Percentiles rank a stretch among this genome's conserved stretches.
These are phyloP conservation scores for Apophysomyces variabilis DNA, from an alignment of 371 early-diverging fungal genomes.

Conservation along the genomic window DNA sequence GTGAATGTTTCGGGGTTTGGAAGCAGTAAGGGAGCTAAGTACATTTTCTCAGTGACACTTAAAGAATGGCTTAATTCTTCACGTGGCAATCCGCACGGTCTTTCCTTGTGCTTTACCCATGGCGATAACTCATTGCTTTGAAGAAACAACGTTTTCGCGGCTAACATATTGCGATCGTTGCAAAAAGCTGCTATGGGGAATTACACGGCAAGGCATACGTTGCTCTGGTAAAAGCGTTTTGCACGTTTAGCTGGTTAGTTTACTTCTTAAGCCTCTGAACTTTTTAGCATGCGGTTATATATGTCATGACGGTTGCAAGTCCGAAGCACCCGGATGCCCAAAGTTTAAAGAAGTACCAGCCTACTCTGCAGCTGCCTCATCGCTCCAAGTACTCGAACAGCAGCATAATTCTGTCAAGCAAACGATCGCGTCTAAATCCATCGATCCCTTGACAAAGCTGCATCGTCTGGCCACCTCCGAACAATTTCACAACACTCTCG, in stretches of 20 bases:
- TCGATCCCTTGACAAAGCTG: conserved; percentile 1
- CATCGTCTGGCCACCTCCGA: conserved; percentile 25
- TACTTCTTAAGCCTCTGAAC: not conserved
- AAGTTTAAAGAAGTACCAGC: conserved; percentile 9
- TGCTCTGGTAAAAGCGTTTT: conserved; percentile 4
- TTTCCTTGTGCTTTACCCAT: not conserved
- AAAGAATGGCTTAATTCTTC: not conserved
- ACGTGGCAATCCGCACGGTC: conserved; percentile 2
- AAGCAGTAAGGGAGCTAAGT: too few relatives aligned
- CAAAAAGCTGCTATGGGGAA: conserved; percentile 28
- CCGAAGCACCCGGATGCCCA: conserved; percentile 9
- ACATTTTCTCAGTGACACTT: too few relatives aligned
- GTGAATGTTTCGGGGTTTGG: too few relatives aligned
- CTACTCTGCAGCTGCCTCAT: conserved; percentile 31
- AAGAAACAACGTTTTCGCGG: conserved; percentile 21
- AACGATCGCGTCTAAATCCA: conserved; percentile 7
- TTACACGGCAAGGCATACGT: conserved; percentile 17
- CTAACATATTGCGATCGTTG: conserved; percentile 30
- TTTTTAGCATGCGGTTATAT: conserved; percentile 19
- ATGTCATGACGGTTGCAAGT: conserved; percentile 19
- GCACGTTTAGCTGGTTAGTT: not conserved
- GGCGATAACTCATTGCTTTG: conserved; percentile 23
- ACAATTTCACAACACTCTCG: conserved; percentile 37
- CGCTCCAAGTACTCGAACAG: conserved; percentile 28
- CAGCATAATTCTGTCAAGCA: conserved; percentile 14